Percentiles rank a stretch among this genome's conserved stretches.
phyloP scores from a whole-genome alignment of 768 basidiomycete genomes.

The Hirschioporus abietinus region DNA sequence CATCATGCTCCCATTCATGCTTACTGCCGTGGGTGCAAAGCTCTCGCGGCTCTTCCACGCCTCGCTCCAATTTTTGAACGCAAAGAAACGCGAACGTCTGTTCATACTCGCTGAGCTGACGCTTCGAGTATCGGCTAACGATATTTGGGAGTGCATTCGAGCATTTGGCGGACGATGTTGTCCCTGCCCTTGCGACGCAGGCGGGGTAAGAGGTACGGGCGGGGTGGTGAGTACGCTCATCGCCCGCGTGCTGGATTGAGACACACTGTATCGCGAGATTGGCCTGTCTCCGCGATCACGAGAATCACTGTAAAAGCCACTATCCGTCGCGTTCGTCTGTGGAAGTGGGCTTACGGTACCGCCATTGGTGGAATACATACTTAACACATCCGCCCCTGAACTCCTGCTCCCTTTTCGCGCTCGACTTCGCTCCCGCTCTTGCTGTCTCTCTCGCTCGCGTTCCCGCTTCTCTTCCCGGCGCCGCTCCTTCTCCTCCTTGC shows the following conservation, averaged over 20 bases:
- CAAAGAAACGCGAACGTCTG: slow-evolving; percentile 72
- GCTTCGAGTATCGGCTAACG: slow-evolving; percentile 77
- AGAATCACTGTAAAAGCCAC: slow-evolving; percentile 35
- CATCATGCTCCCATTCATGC: slow-evolving; percentile 82
- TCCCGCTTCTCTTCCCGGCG: slow-evolving; percentile 61
- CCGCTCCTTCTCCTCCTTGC: slow-evolving; percentile 72
- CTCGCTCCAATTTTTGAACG: slow-evolving; percentile 61
- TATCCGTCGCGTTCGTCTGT: slow-evolving; percentile 39
- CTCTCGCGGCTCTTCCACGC: slow-evolving; percentile 81
- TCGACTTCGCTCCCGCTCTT: slow-evolving; percentile 52
- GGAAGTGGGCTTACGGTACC: slow-evolving; percentile 36
- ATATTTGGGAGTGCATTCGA: slow-evolving; percentile 69
- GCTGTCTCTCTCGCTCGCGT: slow-evolving; percentile 60
- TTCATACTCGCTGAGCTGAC: slow-evolving; percentile 58
- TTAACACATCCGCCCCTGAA: slow-evolving; percentile 66
- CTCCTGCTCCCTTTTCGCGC: slow-evolving; percentile 71
- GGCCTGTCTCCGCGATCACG: slow-evolving; percentile 34
- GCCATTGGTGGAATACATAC: slow-evolving; percentile 58
- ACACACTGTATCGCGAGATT: slow-evolving; percentile 49
- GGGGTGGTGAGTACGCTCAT: slow-evolving; percentile 57
- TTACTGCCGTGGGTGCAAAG: slow-evolving; percentile 57
- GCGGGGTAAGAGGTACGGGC: slow-evolving; percentile 21
- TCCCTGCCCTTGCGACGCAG: slow-evolving; percentile 18
- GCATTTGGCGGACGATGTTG: slow-evolving; percentile 45
- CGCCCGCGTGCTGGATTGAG: slow-evolving; percentile 46